Percentiles rank a stretch among this genome's conserved stretches.
phyloP scores from a whole-genome alignment of 169 alveolate species.

The Amoebophrya sp. region DNA sequence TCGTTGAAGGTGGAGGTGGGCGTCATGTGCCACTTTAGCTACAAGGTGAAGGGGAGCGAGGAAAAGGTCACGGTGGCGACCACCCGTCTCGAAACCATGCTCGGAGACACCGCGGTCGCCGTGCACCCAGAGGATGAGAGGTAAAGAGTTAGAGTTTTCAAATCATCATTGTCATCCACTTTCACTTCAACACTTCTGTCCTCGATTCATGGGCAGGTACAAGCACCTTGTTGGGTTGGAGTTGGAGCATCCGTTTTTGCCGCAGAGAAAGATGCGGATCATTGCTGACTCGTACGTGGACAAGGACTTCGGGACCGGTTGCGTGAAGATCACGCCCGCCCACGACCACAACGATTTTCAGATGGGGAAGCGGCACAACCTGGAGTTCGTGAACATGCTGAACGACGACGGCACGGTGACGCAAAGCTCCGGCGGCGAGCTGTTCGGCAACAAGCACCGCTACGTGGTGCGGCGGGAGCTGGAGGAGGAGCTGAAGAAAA shows the following conservation, averaged over 20 bases:
- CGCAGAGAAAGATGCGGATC: slow-evolving; percentile 72
- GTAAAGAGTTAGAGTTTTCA: slow-evolving; percentile 42
- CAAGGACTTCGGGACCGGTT: slow-evolving; percentile 96
- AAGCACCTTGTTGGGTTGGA: slow-evolving; percentile 84
- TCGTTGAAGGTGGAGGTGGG: slow-evolving; percentile 85
- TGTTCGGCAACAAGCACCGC: slow-evolving; percentile 84
- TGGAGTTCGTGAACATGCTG: slow-evolving; percentile 75
- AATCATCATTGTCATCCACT: background rate
- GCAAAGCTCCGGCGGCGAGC: slow-evolving; percentile 30
- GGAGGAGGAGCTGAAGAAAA: slow-evolving; percentile 74
- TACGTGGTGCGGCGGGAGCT: slow-evolving; percentile 84
- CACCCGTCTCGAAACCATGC: slow-evolving; percentile 99
- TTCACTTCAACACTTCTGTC: background rate
- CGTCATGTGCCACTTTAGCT: slow-evolving; percentile 83
- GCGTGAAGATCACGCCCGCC: slow-evolving; percentile 99
- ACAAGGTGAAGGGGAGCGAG: slow-evolving; percentile 72
- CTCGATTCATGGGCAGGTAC: slow-evolving; percentile 3
- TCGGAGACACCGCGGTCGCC: slow-evolving; percentile 99
- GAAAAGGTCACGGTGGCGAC: slow-evolving; percentile 62
- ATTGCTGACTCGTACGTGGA: slow-evolving; percentile 94
- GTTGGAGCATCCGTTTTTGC: slow-evolving; percentile 91
- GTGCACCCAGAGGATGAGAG: slow-evolving; percentile 97
- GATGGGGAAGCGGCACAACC: slow-evolving; percentile 86
- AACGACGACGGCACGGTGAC: slow-evolving; percentile 89
- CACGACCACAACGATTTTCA: slow-evolving; percentile 98